A percentile compares a stretch with the other conserved stretches of the same genome.
phyloP scores from a whole-genome alignment of 495 filamentous ascomycete genomes.

The Xylaria bambusicola region DNA sequence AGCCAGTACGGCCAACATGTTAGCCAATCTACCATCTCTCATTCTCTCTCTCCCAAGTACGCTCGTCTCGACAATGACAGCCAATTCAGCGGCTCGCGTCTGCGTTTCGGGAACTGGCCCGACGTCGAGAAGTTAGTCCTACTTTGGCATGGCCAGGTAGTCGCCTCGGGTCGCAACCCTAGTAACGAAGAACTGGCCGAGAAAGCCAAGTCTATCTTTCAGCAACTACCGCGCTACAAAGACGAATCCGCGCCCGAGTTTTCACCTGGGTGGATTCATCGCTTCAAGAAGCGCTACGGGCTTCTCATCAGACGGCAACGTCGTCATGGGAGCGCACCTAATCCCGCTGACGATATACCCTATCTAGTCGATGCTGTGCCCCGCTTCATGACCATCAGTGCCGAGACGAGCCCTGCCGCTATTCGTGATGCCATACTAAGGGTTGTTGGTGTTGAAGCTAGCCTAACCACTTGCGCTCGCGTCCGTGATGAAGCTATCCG shows the following conservation, averaged over 20 bases:
- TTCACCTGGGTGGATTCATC: constrained; percentile 56
- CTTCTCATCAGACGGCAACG: constrained; percentile 51
- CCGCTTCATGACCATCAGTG: constrained; percentile 48
- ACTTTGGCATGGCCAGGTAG: constrained; percentile 51
- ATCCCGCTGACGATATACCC: constrained; percentile 48
- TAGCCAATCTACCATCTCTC: constrained; percentile 55
- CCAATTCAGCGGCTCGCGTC: constrained; percentile 52
- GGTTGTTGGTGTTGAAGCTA: constrained; percentile 49
- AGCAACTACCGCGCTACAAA: constrained; percentile 51
- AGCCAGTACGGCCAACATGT: constrained; percentile 53
- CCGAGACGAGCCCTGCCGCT: constrained; percentile 48
- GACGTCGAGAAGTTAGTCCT: constrained; percentile 57
- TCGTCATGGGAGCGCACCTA: constrained; percentile 42
- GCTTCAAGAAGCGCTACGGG: constrained; percentile 57
- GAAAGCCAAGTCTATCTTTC: constrained; percentile 53
- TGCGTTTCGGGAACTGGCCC: constrained; percentile 57
- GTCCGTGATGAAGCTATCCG: constrained; percentile 53
- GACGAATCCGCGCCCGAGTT: constrained; percentile 52
- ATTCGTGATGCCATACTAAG: constrained; percentile 50
- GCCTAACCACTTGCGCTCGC: constrained; percentile 48
- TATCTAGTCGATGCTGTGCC: constrained; percentile 52
- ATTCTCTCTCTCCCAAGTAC: constrained; percentile 55
- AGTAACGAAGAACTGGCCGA: constrained; percentile 56
- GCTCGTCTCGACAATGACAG: constrained; percentile 54
- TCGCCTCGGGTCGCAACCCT: constrained; percentile 46